Conservation (phyloP, 306 rosid species). For the Rubus idaeus region DNA sequence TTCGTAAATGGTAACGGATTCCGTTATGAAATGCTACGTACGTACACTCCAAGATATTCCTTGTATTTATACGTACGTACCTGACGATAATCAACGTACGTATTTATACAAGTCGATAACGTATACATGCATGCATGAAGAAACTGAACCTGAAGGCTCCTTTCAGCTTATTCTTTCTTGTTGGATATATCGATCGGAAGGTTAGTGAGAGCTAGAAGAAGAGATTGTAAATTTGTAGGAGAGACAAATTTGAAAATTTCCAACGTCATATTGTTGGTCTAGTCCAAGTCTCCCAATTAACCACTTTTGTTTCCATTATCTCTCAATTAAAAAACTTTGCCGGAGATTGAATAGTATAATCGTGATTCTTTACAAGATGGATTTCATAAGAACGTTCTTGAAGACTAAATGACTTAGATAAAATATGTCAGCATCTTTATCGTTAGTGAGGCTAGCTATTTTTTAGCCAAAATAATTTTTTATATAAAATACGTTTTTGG, state of each 20-base stretch:
- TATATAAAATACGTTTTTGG: too few relatives aligned
- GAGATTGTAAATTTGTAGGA: too few relatives aligned
- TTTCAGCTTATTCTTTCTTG: not conserved
- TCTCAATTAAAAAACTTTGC: not conserved
- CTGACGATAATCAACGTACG: not conserved
- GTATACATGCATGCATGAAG: not conserved
- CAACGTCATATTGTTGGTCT: too few relatives aligned
- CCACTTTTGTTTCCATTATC: not conserved
- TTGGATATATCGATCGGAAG: not conserved
- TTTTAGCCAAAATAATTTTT: too few relatives aligned
- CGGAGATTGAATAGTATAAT: not conserved
- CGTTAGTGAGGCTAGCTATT: too few relatives aligned
- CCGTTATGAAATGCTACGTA: constrained; percentile 3
- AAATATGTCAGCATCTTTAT: too few relatives aligned
- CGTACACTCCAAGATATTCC: constrained; percentile 6
- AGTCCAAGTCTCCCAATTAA: too few relatives aligned
- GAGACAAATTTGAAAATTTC: too few relatives aligned
- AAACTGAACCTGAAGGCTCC: not conserved
- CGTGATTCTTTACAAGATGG: not conserved
- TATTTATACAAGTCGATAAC: not conserved
- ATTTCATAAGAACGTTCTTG: not conserved
- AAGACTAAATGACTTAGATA: not conserved
- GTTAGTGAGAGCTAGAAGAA: too few relatives aligned
- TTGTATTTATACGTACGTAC: not conserved
- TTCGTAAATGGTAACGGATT: not conserved